Base-by-base conservation (phyloP, 768 basidiomycete species). In the Butyriboletus loyo region DNA sequence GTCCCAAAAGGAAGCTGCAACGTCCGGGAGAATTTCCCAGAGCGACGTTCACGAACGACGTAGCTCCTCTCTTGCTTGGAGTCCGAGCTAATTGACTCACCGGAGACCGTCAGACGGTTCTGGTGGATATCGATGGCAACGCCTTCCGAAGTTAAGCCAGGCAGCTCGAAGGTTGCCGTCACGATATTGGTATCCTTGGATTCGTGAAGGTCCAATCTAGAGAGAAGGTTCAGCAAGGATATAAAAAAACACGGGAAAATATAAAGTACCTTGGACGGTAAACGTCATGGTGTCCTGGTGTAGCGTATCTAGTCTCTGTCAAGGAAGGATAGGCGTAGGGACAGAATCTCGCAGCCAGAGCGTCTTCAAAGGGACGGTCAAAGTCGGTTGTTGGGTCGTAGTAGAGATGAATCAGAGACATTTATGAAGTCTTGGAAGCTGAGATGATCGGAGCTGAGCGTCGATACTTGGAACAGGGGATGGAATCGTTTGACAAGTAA, bases 131-230 rank as follows among this genome's bases (percentile, higher is more conserved):
- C 74, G 44, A 83, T 76, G 31, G 66, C 58, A 38, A 83, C 71
- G 45, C 74, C 70, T 38, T 78, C 74, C 48, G 79, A 77, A 48
- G 72, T 77, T 47, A 82, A 61, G 9, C 82, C 81, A 5, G 83
- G 82, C 2, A 82, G 65, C 58, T 83, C 84, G 50, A 84, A 80
- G 7, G 75, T 74, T 10, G 79, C 80, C 2, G 76, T 79, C 25
- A 82, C 74, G 19, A 58, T 52, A 55, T 76, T 75, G n/a, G 61
- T 59, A 1, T 73, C 70, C 15, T 69, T 55, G 46, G 75, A 70
- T 59, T 81, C 78, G 46, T 76, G 69, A 2, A 83, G 49, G 55
- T 84, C 75, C 71, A 83, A 59, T 39, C 74, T 76, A 10, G n/a
- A 30, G 36, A 17, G 10, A 30, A 3, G 3, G 1, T 41, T 46